Percentiles rank a stretch among this genome's conserved stretches.
Conservation (phyloP, 352 stramenopile species). For the Pythium folliculosum region DNA sequence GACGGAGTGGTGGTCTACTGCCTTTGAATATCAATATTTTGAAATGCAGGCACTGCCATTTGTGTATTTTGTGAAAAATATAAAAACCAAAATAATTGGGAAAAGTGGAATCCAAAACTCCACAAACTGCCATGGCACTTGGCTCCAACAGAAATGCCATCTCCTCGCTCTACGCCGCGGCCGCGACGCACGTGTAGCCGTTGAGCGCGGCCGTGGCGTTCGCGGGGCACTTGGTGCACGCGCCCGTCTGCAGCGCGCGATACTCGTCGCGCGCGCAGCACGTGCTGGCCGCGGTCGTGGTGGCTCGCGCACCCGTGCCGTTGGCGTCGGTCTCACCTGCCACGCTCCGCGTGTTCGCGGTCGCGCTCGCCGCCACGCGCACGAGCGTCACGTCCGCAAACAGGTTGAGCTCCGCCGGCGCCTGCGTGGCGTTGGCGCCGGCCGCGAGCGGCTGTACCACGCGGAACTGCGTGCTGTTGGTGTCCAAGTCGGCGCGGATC, state of each 20-base stretch:
- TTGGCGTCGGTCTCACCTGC: no score
- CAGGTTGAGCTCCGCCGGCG: constrained; percentile 8
- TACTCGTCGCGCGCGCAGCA: constrained; percentile 11
- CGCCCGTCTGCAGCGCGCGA: constrained; percentile 8
- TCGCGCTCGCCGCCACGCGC: background rate
- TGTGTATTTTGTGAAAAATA: no score
- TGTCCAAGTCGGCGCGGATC: constrained; percentile 10
- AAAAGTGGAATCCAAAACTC: no score
- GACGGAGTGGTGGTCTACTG: no score
- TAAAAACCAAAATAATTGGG: no score
- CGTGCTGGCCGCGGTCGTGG: background rate
- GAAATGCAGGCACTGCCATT: no score
- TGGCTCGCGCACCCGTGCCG: no score
- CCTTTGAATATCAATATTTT: no score
- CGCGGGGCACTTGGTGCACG: constrained; percentile 12
- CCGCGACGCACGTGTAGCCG: constrained; percentile 11
- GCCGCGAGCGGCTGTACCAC: constrained; percentile 2
- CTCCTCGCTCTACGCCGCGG: no score
- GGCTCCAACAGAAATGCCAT: no score
- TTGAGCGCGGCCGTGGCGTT: constrained; percentile 6
- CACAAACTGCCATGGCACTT: no score
- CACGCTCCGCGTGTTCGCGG: no score
- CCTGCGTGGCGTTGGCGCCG: background rate
- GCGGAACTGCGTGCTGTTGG: constrained; percentile 10
- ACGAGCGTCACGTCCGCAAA: constrained; percentile 21